phyloP scores from a whole-genome alignment of 768 basidiomycete species.

The Pleurotus ostreatus region DNA sequence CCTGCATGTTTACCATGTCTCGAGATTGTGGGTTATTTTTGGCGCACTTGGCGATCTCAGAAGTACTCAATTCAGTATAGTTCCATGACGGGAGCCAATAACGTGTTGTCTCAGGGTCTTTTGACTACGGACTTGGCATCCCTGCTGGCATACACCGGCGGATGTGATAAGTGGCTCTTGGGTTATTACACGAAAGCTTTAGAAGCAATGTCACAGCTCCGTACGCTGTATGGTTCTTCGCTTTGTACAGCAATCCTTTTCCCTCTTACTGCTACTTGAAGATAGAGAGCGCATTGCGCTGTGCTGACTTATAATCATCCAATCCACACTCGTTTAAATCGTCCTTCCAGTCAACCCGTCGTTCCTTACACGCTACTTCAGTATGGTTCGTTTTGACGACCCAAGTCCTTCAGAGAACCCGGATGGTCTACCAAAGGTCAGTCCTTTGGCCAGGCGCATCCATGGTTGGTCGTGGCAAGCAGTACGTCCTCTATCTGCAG shows the following conservation, averaged over 20 bases:
- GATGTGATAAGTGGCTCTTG: not conserved
- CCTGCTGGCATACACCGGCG: conserved; percentile 1
- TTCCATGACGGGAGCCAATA: conserved; percentile 5
- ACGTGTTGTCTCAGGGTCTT: conserved; percentile 1
- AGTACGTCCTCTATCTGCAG: conserved; percentile 22
- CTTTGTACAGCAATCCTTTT: conserved; percentile 1
- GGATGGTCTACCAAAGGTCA: conserved; percentile 18
- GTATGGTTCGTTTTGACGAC: conserved; percentile 1
- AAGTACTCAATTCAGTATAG: not conserved
- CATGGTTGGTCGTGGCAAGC: conserved; percentile 52
- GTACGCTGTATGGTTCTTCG: conserved; percentile 2
- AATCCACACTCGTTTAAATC: conserved; percentile 3
- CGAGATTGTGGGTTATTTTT: conserved; percentile 2
- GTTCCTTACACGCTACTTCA: conserved; percentile 2
- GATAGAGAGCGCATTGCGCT: not conserved
- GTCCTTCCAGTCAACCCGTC: conserved; percentile 3
- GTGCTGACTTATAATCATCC: conserved; percentile 8
- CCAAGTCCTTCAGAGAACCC: not conserved
- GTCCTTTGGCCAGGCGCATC: conserved; percentile 35
- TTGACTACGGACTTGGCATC: not conserved
- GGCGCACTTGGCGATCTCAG: conserved; percentile 2
- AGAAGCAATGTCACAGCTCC: conserved; percentile 1
- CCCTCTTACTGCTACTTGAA: conserved; percentile 4
- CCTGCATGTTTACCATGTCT: not conserved
- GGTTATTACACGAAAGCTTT: conserved; percentile 6